These are phyloP conservation scores for Raffaelea deltoideospora DNA, from an alignment of 2,329 filamentous ascomycete genomes.

Conservation along the genomic window DNA sequence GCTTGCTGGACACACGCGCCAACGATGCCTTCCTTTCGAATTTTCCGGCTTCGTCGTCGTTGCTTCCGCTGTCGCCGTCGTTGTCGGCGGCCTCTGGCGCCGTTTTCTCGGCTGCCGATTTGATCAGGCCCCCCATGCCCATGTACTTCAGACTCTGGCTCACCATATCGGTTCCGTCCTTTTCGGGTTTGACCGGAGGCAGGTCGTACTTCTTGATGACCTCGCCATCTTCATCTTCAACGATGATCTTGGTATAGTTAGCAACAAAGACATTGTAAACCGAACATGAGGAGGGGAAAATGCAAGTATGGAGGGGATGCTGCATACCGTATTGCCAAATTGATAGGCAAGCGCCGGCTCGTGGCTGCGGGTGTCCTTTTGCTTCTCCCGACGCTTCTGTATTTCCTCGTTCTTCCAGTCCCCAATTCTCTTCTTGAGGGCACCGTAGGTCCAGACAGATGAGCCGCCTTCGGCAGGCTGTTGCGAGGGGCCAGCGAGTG, in stretches of 20 bases:
- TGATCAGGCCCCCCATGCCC: slow-evolving; percentile 31
- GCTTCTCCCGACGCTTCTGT: slow-evolving; percentile 44
- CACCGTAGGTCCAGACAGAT: slow-evolving; percentile 27
- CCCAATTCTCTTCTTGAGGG: slow-evolving; percentile 32
- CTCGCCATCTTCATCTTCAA: slow-evolving; percentile 72
- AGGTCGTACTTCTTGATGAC: slow-evolving; percentile 75
- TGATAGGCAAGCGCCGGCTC: slow-evolving; percentile 73
- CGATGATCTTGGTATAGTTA: slow-evolving; percentile 58
- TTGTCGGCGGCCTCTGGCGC: slow-evolving; percentile 14
- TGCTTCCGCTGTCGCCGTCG: slow-evolving; percentile 13
- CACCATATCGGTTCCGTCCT: slow-evolving; percentile 21
- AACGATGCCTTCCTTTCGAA: no score
- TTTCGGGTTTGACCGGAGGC: slow-evolving; percentile 35
- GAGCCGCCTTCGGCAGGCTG: slow-evolving; percentile 14
- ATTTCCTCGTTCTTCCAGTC: slow-evolving; percentile 45
- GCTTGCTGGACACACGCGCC: slow-evolving; percentile 19
- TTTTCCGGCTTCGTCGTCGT: slow-evolving; percentile 18
- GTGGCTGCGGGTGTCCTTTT: slow-evolving; percentile 38
- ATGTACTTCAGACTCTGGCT: slow-evolving; percentile 36
- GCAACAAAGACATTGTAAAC: not conserved
- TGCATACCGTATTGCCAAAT: slow-evolving; percentile 63
- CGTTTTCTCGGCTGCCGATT: slow-evolving; percentile 21
- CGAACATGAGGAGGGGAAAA: not conserved
- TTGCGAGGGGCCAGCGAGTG: no score
- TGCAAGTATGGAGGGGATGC: no score